A percentile compares a stretch with the other conserved stretches of the same genome.
Conservation (phyloP, 2,329 filamentous ascomycete species). For the Periconia sp. region DNA sequence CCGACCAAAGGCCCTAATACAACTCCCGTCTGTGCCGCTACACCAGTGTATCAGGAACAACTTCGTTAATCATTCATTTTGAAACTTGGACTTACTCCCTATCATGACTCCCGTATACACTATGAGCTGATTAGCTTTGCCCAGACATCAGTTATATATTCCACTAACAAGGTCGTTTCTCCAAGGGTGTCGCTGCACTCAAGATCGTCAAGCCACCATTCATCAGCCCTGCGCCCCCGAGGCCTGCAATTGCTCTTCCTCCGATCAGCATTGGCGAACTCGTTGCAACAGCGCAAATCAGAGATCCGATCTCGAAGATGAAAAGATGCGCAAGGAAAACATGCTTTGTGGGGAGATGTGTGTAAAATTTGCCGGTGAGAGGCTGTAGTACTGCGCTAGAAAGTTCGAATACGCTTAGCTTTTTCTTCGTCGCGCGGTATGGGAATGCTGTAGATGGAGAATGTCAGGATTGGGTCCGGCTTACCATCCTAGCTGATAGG, state of each 20-base stretch:
- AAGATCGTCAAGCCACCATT: conserved; percentile 20
- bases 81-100: conserved; percentile 4
- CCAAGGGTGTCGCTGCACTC: conserved; percentile 26
- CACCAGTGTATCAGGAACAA: conserved; percentile 46
- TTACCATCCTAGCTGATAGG: conserved; percentile 18
- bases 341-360: conserved; percentile 36
- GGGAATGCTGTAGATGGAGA: neutral
- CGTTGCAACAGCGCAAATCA: conserved; percentile 54
- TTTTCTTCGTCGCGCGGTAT: neutral
- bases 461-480: neutral
- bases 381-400: conserved; percentile 20
- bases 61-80: conserved; percentile 14
- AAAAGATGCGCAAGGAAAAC: conserved; percentile 53
- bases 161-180: conserved; percentile 43
- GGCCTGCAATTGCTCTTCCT: conserved; percentile 18
- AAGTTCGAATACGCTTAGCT: neutral
- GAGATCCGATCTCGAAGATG: conserved; percentile 55
- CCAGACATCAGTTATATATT: neutral
- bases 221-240: conserved; percentile 15
- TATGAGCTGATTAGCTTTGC: neutral
- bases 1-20: conserved; percentile 49
- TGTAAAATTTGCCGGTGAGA: conserved; percentile 27
- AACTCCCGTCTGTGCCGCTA: conserved; percentile 27
- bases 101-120: conserved; percentile 16
- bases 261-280: conserved; percentile 17